phyloP scores from a whole-genome alignment of 2,329 filamentous ascomycete genomes.

The Exserohilum rostratum region DNA sequence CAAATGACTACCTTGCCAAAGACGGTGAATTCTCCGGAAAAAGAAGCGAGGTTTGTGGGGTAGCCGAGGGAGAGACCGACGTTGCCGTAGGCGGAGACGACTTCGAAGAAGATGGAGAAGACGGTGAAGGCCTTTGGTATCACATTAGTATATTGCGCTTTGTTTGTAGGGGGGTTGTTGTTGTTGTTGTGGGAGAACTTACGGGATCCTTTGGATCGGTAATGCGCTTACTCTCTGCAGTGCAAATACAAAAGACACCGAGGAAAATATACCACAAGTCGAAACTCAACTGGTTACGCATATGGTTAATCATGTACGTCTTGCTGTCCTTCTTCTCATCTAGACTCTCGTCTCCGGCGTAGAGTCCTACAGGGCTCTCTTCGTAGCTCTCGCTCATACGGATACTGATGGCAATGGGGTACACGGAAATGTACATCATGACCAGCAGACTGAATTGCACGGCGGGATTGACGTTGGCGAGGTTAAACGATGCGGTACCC shows the following conservation, averaged over 20 bases:
- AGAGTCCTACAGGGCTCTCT: constrained; percentile 82
- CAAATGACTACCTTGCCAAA: constrained; percentile 70
- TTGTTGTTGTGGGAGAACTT: background rate
- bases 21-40: constrained; percentile 79
- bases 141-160: no score
- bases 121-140: constrained; percentile 56
- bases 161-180: no score
- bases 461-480: constrained; percentile 80
- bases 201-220: constrained; percentile 58
- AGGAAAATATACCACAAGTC: constrained; percentile 97
- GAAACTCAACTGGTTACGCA: constrained; percentile 92
- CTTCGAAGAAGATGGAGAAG: constrained; percentile 54
- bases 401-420: constrained; percentile 93
- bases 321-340: constrained; percentile 61
- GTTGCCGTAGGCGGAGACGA: constrained; percentile 67
- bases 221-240: constrained; percentile 78
- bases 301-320: constrained; percentile 87
- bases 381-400: constrained; percentile 96
- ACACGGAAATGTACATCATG: constrained; percentile 99
- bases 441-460: constrained; percentile 93
- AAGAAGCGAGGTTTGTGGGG: constrained; percentile 73
- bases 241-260: constrained; percentile 89
- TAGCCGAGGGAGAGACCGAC: constrained; percentile 91
- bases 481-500: constrained; percentile 81
- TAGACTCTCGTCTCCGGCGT: constrained; percentile 53